Conservation (phyloP, 495 filamentous ascomycete species). For the Neurospora sp. region DNA sequence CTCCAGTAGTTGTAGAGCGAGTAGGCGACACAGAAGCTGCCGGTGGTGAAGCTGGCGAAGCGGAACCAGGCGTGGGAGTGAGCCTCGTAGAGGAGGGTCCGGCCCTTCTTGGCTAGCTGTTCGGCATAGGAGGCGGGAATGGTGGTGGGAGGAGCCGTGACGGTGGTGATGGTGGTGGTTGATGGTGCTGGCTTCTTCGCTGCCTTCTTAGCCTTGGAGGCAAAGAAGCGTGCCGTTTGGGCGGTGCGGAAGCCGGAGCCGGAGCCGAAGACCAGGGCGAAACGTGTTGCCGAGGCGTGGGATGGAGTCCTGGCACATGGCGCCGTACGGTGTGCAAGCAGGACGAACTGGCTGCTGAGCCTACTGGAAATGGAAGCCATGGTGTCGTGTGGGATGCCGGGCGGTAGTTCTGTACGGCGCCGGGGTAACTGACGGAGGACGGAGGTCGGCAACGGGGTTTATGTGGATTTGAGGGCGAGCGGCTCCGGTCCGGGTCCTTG, state of each 20-base stretch:
- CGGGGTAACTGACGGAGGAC: background rate
- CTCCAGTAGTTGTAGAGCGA: conserved; percentile 45
- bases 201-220: conserved; percentile 4
- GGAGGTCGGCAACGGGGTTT: background rate
- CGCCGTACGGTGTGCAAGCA: conserved; percentile 8
- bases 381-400: background rate
- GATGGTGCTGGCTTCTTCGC: background rate
- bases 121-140: conserved; percentile 27
- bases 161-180: background rate
- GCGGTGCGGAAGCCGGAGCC: background rate
- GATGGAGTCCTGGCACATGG: conserved; percentile 5
- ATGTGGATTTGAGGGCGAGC: background rate
- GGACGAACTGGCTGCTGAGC: conserved; percentile 5
- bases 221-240: background rate
- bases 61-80: conserved; percentile 52
- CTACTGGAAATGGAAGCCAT: conserved; percentile 19
- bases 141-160: background rate
- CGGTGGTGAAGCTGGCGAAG: conserved; percentile 44
- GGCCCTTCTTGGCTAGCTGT: conserved; percentile 31
- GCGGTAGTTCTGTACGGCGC: background rate
- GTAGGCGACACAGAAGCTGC: conserved; percentile 48
- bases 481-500: background rate
- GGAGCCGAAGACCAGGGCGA: background rate
- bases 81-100: conserved; percentile 49
- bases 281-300: background rate